Base-by-base conservation (phyloP, 2,329 filamentous ascomycete species). In the Colletotrichum sp. region DNA sequence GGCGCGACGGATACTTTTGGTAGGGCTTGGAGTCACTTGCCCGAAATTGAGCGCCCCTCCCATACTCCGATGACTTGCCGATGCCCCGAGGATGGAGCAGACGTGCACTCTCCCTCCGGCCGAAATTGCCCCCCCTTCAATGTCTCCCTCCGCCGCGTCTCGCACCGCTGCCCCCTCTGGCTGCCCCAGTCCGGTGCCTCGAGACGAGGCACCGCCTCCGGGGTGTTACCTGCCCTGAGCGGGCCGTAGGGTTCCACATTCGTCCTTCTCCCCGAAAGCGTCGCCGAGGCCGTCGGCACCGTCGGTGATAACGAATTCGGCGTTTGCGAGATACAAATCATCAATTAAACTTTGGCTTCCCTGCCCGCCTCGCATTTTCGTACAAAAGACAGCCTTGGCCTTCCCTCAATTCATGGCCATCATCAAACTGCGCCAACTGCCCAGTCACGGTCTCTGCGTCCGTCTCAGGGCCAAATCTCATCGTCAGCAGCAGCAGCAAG, bases 171-270 rank as follows among this genome's bases (percentile, higher is more conserved):
- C 28, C 18, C n/a, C 34, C n/a, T 28, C 28, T 39, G 49, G 18
- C n/a, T 66, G 52, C 39, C n/a, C 69, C 57, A 73, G 55, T 68
- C 55, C 64, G 63, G 64, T 34, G 69, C 73, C 70, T 76, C 69
- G 73, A 30, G 12, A 30, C 39, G 57, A 76, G 64, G 69, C 64
- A 49, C 64, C 63, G 55, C 24, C 64, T 55, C 70, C 73, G 55
- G 72, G 57, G 13, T 63, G 34, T 21, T 24, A 34, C 55, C 24
- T 49, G 64, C 52, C 44, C 52, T n/a, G 44, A 55, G 64, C 69
- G 59, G 73, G 21, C 73, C 69, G 73, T 18, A 7, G 64, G 24
- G 34, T 28, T 18, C 70, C 69, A 68, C 69, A 57, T 36, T 16
- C 57, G 10, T 26, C 57, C 49, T 68, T 63, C 69, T 34, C 57